A percentile compares a stretch with the other conserved stretches of the same genome.
Conservation (phyloP, 202 grass and related monocot genomes). For the Zoysia matrella region DNA sequence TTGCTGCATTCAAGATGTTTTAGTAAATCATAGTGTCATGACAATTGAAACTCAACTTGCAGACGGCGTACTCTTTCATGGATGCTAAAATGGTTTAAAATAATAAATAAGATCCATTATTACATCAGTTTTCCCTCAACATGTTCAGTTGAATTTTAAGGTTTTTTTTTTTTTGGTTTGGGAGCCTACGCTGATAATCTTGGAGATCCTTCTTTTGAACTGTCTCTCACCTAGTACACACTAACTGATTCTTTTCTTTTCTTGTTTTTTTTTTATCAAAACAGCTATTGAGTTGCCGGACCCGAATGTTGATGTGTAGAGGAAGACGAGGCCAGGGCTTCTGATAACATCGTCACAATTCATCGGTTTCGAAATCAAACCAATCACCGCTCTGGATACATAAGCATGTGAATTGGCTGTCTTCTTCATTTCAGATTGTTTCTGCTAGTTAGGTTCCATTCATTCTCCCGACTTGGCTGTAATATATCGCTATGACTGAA, state of each 20-base stretch:
- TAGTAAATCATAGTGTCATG: background rate
- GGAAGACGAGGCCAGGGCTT: background rate
- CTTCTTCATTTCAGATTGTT: background rate
- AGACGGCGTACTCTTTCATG: background rate
- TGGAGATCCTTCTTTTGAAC: background rate
- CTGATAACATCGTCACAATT: slow-evolving; percentile 3
- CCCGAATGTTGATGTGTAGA: slow-evolving; percentile 1
- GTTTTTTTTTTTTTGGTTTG: background rate
- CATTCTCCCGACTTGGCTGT: background rate
- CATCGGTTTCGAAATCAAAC: background rate
- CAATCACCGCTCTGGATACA: background rate
- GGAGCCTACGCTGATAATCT: background rate
- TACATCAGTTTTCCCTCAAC: background rate
- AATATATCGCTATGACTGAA: background rate
- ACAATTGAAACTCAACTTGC: background rate
- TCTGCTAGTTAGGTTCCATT: background rate
- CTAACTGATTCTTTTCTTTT: background rate
- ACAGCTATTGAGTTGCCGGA: background rate
- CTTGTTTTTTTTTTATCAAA: background rate
- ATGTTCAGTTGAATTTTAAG: too few species aligned
- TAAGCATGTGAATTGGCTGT: background rate
- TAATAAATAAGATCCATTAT: background rate
- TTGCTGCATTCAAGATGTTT: background rate
- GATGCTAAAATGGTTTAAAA: background rate
- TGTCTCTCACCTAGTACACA: background rate